Evolutionary conservation across 805 yeast genomes (phyloP), one percentile per base, ranked within the genome.

Genomic region (Metschnikowia similis): DNA sequence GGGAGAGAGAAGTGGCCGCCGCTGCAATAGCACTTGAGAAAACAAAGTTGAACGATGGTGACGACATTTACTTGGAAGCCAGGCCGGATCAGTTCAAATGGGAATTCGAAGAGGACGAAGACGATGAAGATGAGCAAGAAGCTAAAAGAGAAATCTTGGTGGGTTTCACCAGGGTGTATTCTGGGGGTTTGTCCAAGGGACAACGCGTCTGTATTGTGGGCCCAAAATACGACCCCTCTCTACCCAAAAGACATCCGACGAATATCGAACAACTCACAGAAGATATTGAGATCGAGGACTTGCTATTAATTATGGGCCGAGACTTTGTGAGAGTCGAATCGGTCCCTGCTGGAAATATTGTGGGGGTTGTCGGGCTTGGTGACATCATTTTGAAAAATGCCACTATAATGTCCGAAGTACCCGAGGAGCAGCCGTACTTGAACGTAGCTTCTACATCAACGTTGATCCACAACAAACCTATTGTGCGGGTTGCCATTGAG

Each of bases 301-400:
- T 94, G 36, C 91, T 81, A 60, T 69, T 94, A 48, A 74, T 94
- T 48, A 94, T 94, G 98, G 99, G 99, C 16, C 76, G 92, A 56
- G 97, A 94, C 52, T 70, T 92, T 34, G 82, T 90, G 2, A 76
- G 91, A 2, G 73, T 94, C 54, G 79, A 84, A 39, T 77, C 76
- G 14, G 96, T 92, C 5, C 96, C 96, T 2, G 92, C 97, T 1
- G 99, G 99, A 31, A 89, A 87, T 57, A 89, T 94, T 53, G 95
- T 89, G 6, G 99, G 97, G 45, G 85, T 94, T 45, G 92, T 90
- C 35, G 98, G 99, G 0, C 74, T 94, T 17, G 96, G 86, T 2
- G 88, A 87, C 7, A 82, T 82, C 47, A 77, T 94, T 31, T 66
- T 92, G 57, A 94, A 94, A 64, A 88, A 84, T 61, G 99, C 96